Evolutionary conservation across 2,329 filamentous ascomycete species (phyloP).

Genomic region (Sporothrix protearum): DNA sequence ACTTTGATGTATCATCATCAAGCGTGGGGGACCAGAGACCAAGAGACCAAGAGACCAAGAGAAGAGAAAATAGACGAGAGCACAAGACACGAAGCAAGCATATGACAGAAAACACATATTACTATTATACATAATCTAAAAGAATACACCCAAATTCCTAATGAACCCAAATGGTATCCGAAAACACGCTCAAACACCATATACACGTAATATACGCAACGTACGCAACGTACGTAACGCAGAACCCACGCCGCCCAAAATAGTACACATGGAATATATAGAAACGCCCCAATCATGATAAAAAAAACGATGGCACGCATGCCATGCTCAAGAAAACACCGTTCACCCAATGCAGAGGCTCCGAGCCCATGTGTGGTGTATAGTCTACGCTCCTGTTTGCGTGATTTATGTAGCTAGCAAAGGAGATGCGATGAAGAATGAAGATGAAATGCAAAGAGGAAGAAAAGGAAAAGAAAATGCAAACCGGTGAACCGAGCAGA

Average conservation of each 20-base stretch:
- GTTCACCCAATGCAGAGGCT: constrained; percentile 26
- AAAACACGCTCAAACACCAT: constrained; percentile 4
- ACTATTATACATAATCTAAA: constrained; percentile 28
- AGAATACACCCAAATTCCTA: constrained; percentile 20
- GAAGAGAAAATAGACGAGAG: background rate
- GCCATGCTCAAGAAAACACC: constrained; percentile 21
- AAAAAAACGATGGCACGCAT: constrained; percentile 23
- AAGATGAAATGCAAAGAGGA: constrained; percentile 1
- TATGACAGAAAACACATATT: constrained; percentile 4
- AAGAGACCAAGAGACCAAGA: background rate
- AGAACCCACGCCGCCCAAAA: background rate
- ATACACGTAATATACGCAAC: constrained; percentile 22
- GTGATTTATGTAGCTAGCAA: constrained; percentile 23
- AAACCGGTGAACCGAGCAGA: too few species aligned
- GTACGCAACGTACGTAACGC: constrained; percentile 20
- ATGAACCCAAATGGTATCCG: constrained; percentile 22
- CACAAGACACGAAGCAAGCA: background rate
- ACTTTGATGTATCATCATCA: too few species aligned
- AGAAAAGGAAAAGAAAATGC: background rate
- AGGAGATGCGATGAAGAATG: background rate
- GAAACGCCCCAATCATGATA: constrained; percentile 16
- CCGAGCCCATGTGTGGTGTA: constrained; percentile 19
- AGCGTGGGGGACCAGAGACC: too few species aligned
- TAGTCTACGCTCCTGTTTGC: constrained; percentile 27
- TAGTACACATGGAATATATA: constrained; percentile 12